phyloP scores from a whole-genome alignment of 306 rosid genomes.

The Sesbania bispinosa region DNA sequence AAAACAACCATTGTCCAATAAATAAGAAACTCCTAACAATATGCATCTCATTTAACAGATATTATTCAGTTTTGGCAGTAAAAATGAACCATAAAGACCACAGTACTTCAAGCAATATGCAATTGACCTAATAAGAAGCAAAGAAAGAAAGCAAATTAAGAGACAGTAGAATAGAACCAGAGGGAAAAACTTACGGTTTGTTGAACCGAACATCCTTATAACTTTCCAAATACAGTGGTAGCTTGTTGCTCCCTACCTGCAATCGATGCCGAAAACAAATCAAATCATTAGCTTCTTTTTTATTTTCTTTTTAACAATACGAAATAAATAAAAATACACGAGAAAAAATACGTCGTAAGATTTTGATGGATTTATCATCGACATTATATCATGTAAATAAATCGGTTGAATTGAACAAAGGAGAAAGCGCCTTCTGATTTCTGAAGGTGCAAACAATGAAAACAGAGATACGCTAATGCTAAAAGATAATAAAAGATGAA shows the following conservation, averaged over 20 bases:
- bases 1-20: neutral
- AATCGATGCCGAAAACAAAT: neutral
- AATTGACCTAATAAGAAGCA: neutral
- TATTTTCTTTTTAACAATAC: neutral
- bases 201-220: constrained; percentile 65
- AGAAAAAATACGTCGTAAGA: neutral
- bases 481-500: neutral
- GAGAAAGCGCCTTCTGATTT: neutral
- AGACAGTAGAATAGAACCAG: neutral
- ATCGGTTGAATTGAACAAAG: neutral
- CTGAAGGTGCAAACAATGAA: neutral
- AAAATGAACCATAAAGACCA: neutral
- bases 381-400: neutral
- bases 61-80: neutral
- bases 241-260: constrained; percentile 19
- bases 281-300: neutral
- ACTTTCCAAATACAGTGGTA: constrained; percentile 1
- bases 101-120: neutral
- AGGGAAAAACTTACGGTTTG: constrained; percentile 60
- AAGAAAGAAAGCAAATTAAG: neutral
- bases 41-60: neutral
- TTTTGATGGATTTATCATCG: neutral
- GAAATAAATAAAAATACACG: neutral
- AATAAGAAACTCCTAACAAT: neutral
- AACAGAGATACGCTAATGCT: neutral